Base-by-base conservation (phyloP, 306 rosid genomes). In the Inga oerstediana region DNA sequence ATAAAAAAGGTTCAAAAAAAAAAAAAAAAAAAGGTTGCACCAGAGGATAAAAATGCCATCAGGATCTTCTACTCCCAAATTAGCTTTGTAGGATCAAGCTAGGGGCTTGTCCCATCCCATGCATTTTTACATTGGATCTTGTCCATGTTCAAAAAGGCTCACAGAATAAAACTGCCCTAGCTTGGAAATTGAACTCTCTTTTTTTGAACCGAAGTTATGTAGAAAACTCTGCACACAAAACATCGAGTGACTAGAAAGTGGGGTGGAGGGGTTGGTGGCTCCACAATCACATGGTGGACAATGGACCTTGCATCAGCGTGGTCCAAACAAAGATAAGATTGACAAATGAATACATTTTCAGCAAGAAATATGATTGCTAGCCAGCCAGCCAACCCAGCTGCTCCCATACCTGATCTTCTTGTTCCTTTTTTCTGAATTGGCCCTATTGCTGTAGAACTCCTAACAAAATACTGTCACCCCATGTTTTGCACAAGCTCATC, bases 1-100 rank as follows among this genome's bases (percentile, higher is more conserved):
- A 77, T 74, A 92, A 85, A 91, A 85, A 91, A 91, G 90, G 91
- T 86, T 89, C 30, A 85, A 83, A 83, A 78, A 85, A 85, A 4
- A 85, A 84, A 83, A 78, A 85, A 85, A 4, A 83, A 84, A 76
- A 77, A 85, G 83, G 71, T 89, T 84, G 71, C 68, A 67, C 81
- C 88, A 80, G 32, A 54, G n/a, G n/a, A 52, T 82, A 83, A 49
- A 49, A 52, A 77, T 44, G 17, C 43, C 81, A 39, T 54, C 74
- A 22, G 32, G 70, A 77, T 48, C 51, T 65, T 74, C 56, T 37
- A 19, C 59, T 59, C 34, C 45, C 72, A 48, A 43, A 37, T 39
- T 2, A 73, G 24, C 46, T 74, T 74, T 66, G 51, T 85, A 45
- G 76, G 13, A 51, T 66, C 44, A 49, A 30, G 20, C 62, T 44